These are phyloP conservation scores for Dryas drummondii DNA, from an alignment of 306 rosid genomes.

Conservation along the genomic window DNA sequence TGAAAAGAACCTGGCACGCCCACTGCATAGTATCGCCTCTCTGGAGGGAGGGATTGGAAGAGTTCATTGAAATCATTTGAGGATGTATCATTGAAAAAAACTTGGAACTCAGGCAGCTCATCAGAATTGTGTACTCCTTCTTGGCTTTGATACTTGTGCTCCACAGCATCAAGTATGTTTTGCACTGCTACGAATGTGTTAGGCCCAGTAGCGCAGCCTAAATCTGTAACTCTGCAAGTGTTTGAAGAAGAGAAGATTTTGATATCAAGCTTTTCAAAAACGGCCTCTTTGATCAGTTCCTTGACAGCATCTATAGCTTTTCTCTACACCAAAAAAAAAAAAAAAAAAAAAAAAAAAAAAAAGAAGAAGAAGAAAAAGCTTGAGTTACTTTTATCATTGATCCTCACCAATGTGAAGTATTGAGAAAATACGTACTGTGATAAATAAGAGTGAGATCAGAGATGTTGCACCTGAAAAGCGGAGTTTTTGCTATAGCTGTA, in stretches of 20 bases:
- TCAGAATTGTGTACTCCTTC: background rate
- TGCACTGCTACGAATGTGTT: slow-evolving; percentile 41
- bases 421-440: background rate
- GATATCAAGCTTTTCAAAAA: slow-evolving; percentile 24
- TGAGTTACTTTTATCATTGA: background rate
- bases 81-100: slow-evolving; percentile 20
- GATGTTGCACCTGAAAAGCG: slow-evolving; percentile 7
- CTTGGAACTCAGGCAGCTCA: slow-evolving; percentile 25
- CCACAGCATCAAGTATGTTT: slow-evolving; percentile 30
- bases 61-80: slow-evolving; percentile 33
- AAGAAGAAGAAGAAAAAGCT: background rate
- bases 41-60: slow-evolving; percentile 20
- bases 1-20: slow-evolving; percentile 34
- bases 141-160: slow-evolving; percentile 10
- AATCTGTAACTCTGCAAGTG: slow-evolving; percentile 31
- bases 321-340: slow-evolving; percentile 6
- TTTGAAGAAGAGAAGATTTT: slow-evolving; percentile 5
- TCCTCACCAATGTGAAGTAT: too few relatives aligned
- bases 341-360: background rate
- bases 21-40: slow-evolving; percentile 2
- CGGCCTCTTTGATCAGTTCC: slow-evolving; percentile 25
- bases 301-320: slow-evolving; percentile 6
- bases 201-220: slow-evolving; percentile 47
- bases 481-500: slow-evolving; percentile 25
- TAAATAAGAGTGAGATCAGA: background rate